Conservation (phyloP, 768 basidiomycete species). For the Antrodiella citrinella region DNA sequence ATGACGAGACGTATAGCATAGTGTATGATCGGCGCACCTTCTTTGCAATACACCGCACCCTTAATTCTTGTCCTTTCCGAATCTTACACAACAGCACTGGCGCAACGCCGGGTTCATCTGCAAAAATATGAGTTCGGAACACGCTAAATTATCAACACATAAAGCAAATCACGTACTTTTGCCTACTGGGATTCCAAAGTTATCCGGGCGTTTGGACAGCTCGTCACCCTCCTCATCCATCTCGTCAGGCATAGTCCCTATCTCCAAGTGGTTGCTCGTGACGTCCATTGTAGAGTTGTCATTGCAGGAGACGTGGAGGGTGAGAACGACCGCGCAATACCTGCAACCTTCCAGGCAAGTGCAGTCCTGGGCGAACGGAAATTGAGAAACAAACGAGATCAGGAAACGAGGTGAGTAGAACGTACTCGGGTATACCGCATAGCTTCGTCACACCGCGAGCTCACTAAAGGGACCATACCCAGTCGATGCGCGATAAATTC, state of each 20-base stretch:
- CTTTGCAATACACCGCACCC: constrained; percentile 79
- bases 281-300: constrained; percentile 64
- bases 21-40: constrained; percentile 49
- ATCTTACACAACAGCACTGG: constrained; percentile 89
- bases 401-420: constrained; percentile 8
- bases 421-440: constrained; percentile 72
- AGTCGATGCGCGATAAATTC: constrained; percentile 96
- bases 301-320: constrained; percentile 27
- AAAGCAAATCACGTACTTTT: constrained; percentile 48
- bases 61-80: constrained; percentile 89
- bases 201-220: constrained; percentile 60
- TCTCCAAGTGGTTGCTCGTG: constrained; percentile 79
- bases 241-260: constrained; percentile 20
- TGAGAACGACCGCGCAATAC: constrained; percentile 79
- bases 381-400: background rate
- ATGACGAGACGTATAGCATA: background rate
- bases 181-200: constrained; percentile 79
- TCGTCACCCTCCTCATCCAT: constrained; percentile 52
- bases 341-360: constrained; percentile 78
- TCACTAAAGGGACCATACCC: constrained; percentile 87
- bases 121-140: constrained; percentile 3
- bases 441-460: constrained; percentile 81
- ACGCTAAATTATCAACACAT: background rate
- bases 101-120: constrained; percentile 51
- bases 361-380: constrained; percentile 61